Conservation (phyloP, 305 asterid genomes). For the Fraxinus xanthoxyloides region DNA sequence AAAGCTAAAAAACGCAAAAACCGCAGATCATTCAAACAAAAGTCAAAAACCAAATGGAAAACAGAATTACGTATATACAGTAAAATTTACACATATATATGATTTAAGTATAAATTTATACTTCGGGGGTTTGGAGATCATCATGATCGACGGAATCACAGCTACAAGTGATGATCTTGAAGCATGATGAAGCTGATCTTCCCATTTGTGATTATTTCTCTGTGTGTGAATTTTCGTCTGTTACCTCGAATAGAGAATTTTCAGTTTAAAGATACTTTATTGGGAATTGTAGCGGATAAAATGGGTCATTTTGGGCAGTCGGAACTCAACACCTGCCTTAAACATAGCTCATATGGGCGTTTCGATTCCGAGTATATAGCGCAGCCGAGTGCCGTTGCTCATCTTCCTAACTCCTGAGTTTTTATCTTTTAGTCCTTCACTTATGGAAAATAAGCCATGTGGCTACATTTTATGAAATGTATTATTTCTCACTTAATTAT, state of each 20-base stretch:
- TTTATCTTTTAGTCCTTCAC: not conserved
- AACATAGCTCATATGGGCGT: slow-evolving; percentile 40
- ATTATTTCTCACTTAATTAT: not conserved
- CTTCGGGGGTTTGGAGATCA: slow-evolving; percentile 71
- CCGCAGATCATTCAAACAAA: not conserved
- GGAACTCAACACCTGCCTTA: slow-evolving; percentile 61
- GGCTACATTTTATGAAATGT: slow-evolving; percentile 19
- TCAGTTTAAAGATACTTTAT: not conserved
- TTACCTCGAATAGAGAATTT: not conserved
- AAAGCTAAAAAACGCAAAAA: not conserved
- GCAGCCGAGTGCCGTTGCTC: not conserved
- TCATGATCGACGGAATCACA: slow-evolving; percentile 70
- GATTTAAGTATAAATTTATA: slow-evolving; percentile 21
- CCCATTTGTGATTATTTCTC: slow-evolving; percentile 43
- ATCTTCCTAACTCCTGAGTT: not conserved
- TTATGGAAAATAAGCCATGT: not conserved
- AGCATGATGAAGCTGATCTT: slow-evolving; percentile 72
- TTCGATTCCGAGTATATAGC: slow-evolving; percentile 39
- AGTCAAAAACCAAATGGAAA: not conserved
- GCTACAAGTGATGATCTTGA: slow-evolving; percentile 81
- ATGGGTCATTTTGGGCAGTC: slow-evolving; percentile 33
- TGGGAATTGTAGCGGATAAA: slow-evolving; percentile 49
- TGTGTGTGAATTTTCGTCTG: slow-evolving; percentile 10
- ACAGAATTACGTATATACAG: not conserved
- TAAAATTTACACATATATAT: not conserved